Conservation (phyloP, 1,139 yeast genomes). For the Pneumocystis carinii region DNA sequence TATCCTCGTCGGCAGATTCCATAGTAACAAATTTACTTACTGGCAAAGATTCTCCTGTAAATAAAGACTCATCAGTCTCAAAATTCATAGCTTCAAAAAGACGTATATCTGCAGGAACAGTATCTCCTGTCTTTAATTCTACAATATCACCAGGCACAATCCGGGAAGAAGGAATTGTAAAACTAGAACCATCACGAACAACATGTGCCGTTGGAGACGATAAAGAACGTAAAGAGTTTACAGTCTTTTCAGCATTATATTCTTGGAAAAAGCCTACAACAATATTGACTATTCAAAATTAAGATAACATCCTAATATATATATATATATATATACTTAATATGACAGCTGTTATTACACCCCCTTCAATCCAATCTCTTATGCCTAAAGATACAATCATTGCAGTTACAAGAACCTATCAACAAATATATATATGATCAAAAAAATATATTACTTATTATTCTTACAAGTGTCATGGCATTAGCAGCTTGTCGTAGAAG, state of each 20-base stretch:
- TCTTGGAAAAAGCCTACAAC: constrained; percentile 60
- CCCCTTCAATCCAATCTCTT: constrained; percentile 69
- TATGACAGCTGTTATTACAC: constrained; percentile 62
- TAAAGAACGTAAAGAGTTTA: constrained; percentile 57
- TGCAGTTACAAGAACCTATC: constrained; percentile 45
- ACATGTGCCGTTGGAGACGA: constrained; percentile 61
- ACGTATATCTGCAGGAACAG: constrained; percentile 64
- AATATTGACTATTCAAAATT: constrained; percentile 35
- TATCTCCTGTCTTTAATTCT: constrained; percentile 55
- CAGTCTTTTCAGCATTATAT: constrained; percentile 60
- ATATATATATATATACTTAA: neutral
- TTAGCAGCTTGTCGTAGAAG: constrained; percentile 58
- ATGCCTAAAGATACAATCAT: constrained; percentile 65
- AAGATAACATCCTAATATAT: constrained; percentile 6
- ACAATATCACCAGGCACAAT: constrained; percentile 70
- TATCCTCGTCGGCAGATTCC: constrained; percentile 29
- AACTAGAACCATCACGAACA: constrained; percentile 46
- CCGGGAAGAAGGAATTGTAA: constrained; percentile 47
- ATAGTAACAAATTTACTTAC: constrained; percentile 40
- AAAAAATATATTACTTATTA: constrained; percentile 9
- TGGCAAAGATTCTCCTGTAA: constrained; percentile 72
- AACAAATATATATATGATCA: constrained; percentile 1
- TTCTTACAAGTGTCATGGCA: constrained; percentile 47
- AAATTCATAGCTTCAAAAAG: constrained; percentile 52
- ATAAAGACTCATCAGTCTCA: constrained; percentile 66